phyloP scores from a whole-genome alignment of 1,284 basidiomycete genomes.

The Moesziomyces globuligerus region DNA sequence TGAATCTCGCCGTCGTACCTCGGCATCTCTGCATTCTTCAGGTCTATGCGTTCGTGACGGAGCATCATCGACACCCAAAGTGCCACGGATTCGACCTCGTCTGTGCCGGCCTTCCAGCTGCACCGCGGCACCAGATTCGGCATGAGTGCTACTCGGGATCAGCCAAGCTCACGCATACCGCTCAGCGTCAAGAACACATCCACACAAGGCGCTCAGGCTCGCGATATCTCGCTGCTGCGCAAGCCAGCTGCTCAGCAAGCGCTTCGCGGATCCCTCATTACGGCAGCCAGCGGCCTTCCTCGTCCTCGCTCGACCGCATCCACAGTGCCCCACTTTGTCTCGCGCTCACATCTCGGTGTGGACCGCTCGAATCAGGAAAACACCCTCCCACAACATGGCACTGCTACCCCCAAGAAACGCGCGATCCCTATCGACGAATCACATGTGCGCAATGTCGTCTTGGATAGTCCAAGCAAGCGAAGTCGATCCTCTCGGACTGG shows the following conservation, averaged over 20 bases:
- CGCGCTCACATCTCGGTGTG: constrained; percentile 42
- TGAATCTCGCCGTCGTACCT: background rate
- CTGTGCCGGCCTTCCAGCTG: constrained; percentile 1
- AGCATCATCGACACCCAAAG: background rate
- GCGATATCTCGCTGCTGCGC: constrained; percentile 21
- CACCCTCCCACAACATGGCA: constrained; percentile 11
- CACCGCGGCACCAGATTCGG: constrained; percentile 1
- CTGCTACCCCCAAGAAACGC: constrained; percentile 62
- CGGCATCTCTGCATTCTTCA: background rate
- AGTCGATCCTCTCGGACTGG: constrained; percentile 53
- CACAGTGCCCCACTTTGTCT: constrained; percentile 38
- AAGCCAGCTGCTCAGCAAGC: constrained; percentile 25
- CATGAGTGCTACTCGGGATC: constrained; percentile 40
- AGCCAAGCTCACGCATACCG: constrained; percentile 33
- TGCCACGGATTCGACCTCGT: background rate
- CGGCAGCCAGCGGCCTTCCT: constrained; percentile 2
- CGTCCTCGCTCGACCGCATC: constrained; percentile 31
- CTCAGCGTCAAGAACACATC: constrained; percentile 46
- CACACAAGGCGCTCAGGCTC: constrained; percentile 21
- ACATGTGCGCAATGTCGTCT: constrained; percentile 57
- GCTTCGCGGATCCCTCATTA: constrained; percentile 2
- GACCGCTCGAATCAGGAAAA: constrained; percentile 47
- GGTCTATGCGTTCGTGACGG: background rate
- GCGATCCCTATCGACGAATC: constrained; percentile 61
- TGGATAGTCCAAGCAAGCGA: constrained; percentile 50